phyloP scores from a whole-genome alignment of 1,284 basidiomycete species.

The Boletellus dicymbophilus region DNA sequence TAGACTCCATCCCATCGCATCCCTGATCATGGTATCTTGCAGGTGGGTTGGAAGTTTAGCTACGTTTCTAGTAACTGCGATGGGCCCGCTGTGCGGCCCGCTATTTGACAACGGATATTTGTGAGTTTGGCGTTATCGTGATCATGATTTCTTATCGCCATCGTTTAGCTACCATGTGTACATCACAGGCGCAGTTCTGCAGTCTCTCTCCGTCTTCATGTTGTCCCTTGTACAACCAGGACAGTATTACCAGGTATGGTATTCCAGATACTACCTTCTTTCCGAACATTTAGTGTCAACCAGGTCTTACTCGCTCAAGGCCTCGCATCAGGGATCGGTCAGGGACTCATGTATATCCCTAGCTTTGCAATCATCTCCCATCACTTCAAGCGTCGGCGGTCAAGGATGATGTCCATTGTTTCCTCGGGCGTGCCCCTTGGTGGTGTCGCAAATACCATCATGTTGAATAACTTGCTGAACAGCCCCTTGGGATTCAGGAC shows the following conservation, averaged over 20 bases:
- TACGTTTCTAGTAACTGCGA: conserved; percentile 11
- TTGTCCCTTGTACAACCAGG: conserved; percentile 27
- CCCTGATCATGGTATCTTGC: background rate
- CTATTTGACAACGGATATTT: conserved; percentile 34
- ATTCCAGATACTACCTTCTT: background rate
- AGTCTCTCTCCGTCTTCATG: conserved; percentile 32
- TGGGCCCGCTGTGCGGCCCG: conserved; percentile 18
- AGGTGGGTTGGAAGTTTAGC: conserved; percentile 36
- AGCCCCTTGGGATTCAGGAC: conserved; percentile 27
- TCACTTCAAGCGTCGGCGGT: conserved; percentile 33
- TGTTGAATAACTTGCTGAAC: conserved; percentile 42
- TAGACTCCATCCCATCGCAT: no score
- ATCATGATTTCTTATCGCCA: no score
- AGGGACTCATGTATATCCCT: conserved; percentile 34
- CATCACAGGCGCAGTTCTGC: conserved; percentile 25
- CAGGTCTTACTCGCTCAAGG: conserved; percentile 39
- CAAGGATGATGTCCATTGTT: conserved; percentile 37
- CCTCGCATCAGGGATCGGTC: conserved; percentile 31
- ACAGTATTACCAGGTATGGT: conserved; percentile 28
- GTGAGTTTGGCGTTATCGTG: no score
- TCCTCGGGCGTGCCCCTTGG: conserved; percentile 37
- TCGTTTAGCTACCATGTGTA: conserved; percentile 27
- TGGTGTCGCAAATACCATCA: conserved; percentile 35
- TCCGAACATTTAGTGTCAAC: background rate
- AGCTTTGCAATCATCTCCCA: conserved; percentile 35